phyloP scores from a whole-genome alignment of 75 land plant genomes.

The Sequoia sempervirens region DNA sequence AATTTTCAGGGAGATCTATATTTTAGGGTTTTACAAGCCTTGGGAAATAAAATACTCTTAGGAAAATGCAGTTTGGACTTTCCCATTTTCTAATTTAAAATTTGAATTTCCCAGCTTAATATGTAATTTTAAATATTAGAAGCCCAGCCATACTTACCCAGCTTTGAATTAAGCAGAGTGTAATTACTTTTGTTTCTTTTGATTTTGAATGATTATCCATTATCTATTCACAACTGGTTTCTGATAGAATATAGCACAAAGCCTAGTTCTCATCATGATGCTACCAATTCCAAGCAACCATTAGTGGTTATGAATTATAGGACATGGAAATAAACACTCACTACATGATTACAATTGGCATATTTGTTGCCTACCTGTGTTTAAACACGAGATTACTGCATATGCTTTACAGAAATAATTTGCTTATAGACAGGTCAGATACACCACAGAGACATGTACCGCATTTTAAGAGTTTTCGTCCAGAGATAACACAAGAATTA shows the following conservation, averaged over 20 bases:
- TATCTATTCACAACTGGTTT: neutral
- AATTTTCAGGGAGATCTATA: neutral
- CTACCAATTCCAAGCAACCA: neutral
- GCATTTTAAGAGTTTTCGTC: conserved; percentile 14
- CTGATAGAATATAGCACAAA: neutral
- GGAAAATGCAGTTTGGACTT: neutral
- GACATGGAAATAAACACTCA: neutral
- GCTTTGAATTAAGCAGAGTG: neutral
- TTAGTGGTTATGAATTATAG: neutral
- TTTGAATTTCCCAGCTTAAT: neutral
- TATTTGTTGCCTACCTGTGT: neutral
- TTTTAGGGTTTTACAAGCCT: neutral
- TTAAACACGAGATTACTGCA: neutral
- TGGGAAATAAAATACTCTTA: neutral
- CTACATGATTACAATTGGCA: neutral
- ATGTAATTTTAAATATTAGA: neutral
- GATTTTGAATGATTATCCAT: neutral
- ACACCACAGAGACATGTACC: neutral
- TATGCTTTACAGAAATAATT: neutral
- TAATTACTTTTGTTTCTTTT: neutral
- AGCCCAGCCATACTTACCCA: neutral
- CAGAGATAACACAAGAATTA: conserved; percentile 48
- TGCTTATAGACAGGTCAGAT: neutral
- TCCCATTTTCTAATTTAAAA: neutral
- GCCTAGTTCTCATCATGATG: neutral